phyloP scores from a whole-genome alignment of 1,139 yeast species.

The Blastobotrys raffinosifermentans region DNA sequence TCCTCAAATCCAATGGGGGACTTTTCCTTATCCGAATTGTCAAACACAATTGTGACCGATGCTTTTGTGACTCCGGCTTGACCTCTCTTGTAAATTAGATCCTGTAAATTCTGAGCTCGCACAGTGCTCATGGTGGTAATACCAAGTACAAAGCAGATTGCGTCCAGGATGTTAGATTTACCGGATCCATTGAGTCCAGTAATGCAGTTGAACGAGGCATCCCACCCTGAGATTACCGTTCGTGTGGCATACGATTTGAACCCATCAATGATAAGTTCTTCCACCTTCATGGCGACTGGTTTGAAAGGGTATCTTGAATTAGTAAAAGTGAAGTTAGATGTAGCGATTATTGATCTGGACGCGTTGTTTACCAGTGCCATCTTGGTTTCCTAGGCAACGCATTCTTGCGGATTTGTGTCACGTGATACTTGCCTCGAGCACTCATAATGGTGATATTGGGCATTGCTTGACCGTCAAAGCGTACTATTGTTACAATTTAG shows the following conservation, averaged over 20 bases:
- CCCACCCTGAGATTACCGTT: constrained; percentile 95
- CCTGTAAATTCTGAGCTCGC: constrained; percentile 89
- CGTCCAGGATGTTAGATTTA: constrained; percentile 89
- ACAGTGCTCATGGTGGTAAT: constrained; percentile 91
- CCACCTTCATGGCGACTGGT: constrained; percentile 66
- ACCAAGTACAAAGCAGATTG: constrained; percentile 97
- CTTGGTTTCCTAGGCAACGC: too few species aligned
- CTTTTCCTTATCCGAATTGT: constrained; percentile 66
- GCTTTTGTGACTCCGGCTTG: constrained; percentile 98
- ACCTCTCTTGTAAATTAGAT: constrained; percentile 90
- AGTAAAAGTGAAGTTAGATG: too few species aligned
- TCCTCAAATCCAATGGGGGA: constrained; percentile 88
- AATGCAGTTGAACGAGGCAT: constrained; percentile 91
- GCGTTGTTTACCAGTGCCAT: too few species aligned
- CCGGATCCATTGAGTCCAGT: constrained; percentile 98
- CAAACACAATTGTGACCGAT: constrained; percentile 91
- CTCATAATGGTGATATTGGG: too few species aligned
- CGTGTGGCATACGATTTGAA: constrained; percentile 97
- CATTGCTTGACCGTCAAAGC: too few species aligned
- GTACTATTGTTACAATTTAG: too few species aligned
- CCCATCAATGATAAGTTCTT: constrained; percentile 93
- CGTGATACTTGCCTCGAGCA: too few species aligned
- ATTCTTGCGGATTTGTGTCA: too few species aligned
- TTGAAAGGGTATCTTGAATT: too few species aligned
- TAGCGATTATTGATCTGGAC: too few species aligned